Evolutionary conservation across 805 yeast species (phyloP), one percentile per base, ranked within the genome.

Genomic region (Ogataea naganishii): DNA sequence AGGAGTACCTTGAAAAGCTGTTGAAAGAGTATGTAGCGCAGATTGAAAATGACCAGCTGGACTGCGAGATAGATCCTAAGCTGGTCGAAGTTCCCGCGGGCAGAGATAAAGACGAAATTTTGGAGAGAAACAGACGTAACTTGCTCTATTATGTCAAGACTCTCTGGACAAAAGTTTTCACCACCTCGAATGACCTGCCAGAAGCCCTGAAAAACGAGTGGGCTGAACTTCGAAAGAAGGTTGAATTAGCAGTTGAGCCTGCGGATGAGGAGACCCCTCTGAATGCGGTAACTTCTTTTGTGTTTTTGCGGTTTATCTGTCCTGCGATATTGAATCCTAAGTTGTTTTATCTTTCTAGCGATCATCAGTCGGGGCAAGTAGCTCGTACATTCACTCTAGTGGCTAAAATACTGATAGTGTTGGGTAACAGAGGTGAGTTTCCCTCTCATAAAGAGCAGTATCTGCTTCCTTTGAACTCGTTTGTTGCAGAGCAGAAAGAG

Each of bases 271-370:
- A 53, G 5, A 48, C 61, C 7, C 68, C 85, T 0, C 60, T 80
- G 35, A 80, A 86, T 46, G 81, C 94, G 29, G 58, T 88, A 19
- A 71, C 92, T 14, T 86, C 95, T 1, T 82, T 92, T 44, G 58
- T 89, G 9, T 92, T 89, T 49, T 57, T 89, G 36, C 62, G 96
- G 36, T 83, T 79, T 52, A 70, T 86, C 39, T 86, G 96, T 44
- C 97, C 98, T 0, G 95, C 95, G 0, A 70, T 89, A 18, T 57
- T 92, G 47, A 88, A 85, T 45, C 98, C 98, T 0, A 85, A 84
- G 44, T 53, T 88, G 28, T 86, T 85, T 51, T 75, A 77, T 36
- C 60, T 92, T 29, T 72, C 84, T 1, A 66, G 71, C 30, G 64
- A 70, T 21, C 89, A 82, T 41, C 84, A 85, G 35, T 66, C 75